Evolutionary conservation across 768 basidiomycete genomes (phyloP), one percentile per base, ranked within the genome.

Genomic region (Psilocybe cyanescens): DNA sequence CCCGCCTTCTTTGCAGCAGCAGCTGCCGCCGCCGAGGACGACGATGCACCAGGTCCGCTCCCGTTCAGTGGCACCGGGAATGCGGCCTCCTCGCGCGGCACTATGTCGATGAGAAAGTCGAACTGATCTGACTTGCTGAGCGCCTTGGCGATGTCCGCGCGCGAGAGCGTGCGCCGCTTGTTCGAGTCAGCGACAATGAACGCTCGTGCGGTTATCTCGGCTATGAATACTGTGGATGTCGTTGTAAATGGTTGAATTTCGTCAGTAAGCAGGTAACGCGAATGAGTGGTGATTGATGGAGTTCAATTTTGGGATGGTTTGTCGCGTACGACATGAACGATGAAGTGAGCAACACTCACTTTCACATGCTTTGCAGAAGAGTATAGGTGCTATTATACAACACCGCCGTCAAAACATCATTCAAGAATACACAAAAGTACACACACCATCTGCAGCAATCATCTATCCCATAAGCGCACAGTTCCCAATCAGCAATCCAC

Each of bases 301-400:
- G 24, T 24, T 24, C 24, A 24, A 24, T 24, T 24, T 24, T 24
- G 24, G 24, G 24, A 24, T 24, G 24, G 24, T 35, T 35, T 7
- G 33, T 35, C 41, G 8, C 24, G 19, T 30, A 31, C 11, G 30
- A 35, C 12, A 19, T 33, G 17, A 4, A 53, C 4, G n/a, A 37
- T 14, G 33, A 16, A 35, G 5, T 7, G n/a, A 53, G 35, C 3
- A 2, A 37, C 9, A 86, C 94, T 70, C 68, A 98, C 97, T 91
- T 83, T 99, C 97, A 77, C 97, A 99, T 57, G 97, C 97, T 76
- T 98, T 98, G 79, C 94, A 95, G 75, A 98, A 97, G 41, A 99
- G 78, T 60, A 99, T 92, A 5, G 97, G 97, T 8, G 95, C 97
- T 91, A 64, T 16, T 33, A 37, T 55, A 35, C 49, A 8, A 59